A percentile compares a stretch with the other conserved stretches of the same genome.
phyloP scores from a whole-genome alignment of 2,329 filamentous ascomycete species.

The Fusarium transvaalense region DNA sequence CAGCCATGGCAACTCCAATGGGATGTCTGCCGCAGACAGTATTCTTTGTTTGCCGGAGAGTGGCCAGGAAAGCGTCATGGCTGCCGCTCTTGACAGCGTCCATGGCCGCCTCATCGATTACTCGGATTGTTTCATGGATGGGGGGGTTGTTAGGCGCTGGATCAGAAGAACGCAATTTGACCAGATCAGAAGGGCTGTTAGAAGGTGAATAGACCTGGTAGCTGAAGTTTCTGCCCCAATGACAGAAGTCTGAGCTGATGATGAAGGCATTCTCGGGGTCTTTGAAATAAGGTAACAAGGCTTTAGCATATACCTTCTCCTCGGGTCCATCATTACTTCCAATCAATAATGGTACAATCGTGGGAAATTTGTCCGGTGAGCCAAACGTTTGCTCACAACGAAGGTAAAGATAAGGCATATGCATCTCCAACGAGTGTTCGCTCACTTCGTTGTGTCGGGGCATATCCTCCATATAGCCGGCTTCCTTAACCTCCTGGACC shows the following conservation, averaged over 20 bases:
- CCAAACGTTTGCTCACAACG: slow-evolving; percentile 68
- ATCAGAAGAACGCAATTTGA: slow-evolving; percentile 52
- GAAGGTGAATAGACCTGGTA: slow-evolving; percentile 80
- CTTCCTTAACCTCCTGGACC: slow-evolving; percentile 62
- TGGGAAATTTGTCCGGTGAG: slow-evolving; percentile 70
- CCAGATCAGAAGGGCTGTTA: slow-evolving; percentile 56
- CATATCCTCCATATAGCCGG: slow-evolving; percentile 64
- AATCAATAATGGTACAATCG: slow-evolving; percentile 86
- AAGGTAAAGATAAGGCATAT: slow-evolving; percentile 92
- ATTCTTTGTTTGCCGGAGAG: slow-evolving; percentile 80
- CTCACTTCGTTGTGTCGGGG: slow-evolving; percentile 74
- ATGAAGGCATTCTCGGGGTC: slow-evolving; percentile 85
- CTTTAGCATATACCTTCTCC: slow-evolving; percentile 73
- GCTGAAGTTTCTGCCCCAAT: slow-evolving; percentile 86
- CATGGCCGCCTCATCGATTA: slow-evolving; percentile 85
- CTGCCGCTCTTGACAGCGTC: slow-evolving; percentile 82
- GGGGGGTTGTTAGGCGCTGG: slow-evolving; percentile 56
- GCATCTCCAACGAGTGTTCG: slow-evolving; percentile 97
- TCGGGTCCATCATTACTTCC: slow-evolving; percentile 75
- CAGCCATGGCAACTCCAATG: slow-evolving; percentile 93
- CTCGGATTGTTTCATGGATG: slow-evolving; percentile 88
- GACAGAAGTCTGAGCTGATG: slow-evolving; percentile 95
- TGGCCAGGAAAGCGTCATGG: slow-evolving; percentile 77
- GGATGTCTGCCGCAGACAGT: slow-evolving; percentile 96
- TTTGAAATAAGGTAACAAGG: slow-evolving; percentile 82